phyloP scores from a whole-genome alignment of 2,329 filamentous ascomycete genomes.

The Fusarium hainanense region DNA sequence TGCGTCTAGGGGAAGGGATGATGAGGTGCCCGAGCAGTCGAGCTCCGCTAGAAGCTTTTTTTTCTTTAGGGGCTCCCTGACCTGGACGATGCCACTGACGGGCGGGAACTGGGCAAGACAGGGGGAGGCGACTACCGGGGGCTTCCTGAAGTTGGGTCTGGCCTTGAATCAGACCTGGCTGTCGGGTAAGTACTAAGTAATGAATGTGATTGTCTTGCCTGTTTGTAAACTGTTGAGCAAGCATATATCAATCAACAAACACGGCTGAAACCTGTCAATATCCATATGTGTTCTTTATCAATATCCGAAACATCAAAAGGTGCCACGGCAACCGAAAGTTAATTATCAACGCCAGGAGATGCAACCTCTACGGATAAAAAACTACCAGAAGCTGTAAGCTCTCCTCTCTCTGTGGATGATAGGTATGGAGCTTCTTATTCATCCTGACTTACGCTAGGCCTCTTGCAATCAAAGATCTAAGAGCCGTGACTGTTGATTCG shows the following conservation, averaged over 20 bases:
- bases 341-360: conserved; percentile 4
- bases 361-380: background rate
- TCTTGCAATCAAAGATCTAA: conserved; percentile 34
- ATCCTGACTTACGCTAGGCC: conserved; percentile 29
- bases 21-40: conserved; percentile 5
- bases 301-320: conserved; percentile 6
- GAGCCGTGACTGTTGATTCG: conserved; percentile 30
- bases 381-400: conserved; percentile 1
- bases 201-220: background rate
- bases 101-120: conserved; percentile 15
- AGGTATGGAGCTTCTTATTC: conserved; percentile 18
- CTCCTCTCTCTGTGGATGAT: background rate
- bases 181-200: background rate
- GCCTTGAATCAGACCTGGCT: background rate
- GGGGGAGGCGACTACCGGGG: conserved; percentile 27
- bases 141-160: conserved; percentile 14
- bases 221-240: conserved; percentile 12
- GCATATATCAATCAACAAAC: background rate
- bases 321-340: conserved; percentile 20
- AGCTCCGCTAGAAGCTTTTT: conserved; percentile 38
- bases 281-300: background rate
- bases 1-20: conserved; percentile 21
- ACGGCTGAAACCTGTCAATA: conserved; percentile 13
- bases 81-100: background rate
- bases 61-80: conserved; percentile 28